Evolutionary conservation across 371 early-diverging fungal species (phyloP).

Genomic region (Mortierella sp.): DNA sequence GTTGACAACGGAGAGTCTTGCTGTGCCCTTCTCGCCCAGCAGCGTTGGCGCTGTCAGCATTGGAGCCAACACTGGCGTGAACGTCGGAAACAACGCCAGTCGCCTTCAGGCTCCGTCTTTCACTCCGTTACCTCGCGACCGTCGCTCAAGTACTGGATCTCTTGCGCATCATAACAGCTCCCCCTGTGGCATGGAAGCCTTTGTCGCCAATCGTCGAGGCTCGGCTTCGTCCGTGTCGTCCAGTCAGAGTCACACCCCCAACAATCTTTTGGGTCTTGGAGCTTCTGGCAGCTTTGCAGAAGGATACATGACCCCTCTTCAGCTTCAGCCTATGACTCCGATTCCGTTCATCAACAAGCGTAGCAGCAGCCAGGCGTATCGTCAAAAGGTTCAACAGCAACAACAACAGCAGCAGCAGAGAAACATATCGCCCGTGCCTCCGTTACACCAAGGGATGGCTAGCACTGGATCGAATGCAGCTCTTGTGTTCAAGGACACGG

Average conservation of each 20-base stretch:
- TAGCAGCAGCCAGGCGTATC: slow-evolving; percentile 46
- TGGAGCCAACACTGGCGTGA: background rate
- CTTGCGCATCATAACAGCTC: slow-evolving; percentile 29
- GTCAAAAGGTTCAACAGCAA: slow-evolving; percentile 27
- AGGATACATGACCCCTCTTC: slow-evolving; percentile 21
- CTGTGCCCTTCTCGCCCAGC: background rate
- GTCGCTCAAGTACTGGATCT: slow-evolving; percentile 54
- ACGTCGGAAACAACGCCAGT: background rate
- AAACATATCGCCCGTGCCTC: background rate
- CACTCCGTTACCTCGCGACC: slow-evolving; percentile 22
- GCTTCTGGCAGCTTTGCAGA: slow-evolving; percentile 24
- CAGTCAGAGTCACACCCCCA: slow-evolving; percentile 31
- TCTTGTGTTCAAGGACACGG: slow-evolving; percentile 16
- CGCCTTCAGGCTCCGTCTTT: slow-evolving; percentile 12
- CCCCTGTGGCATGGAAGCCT: slow-evolving; percentile 48
- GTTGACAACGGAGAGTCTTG: slow-evolving; percentile 12
- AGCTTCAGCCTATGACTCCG: slow-evolving; percentile 25
- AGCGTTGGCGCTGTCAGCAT: background rate
- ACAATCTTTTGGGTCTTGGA: background rate
- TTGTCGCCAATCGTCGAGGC: slow-evolving; percentile 46
- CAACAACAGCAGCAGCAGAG: slow-evolving; percentile 14
- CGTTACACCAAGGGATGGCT: slow-evolving; percentile 8
- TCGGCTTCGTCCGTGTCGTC: slow-evolving; percentile 51
- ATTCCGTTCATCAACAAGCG: slow-evolving; percentile 43
- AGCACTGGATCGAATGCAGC: slow-evolving; percentile 16